Percentiles rank a stretch among this genome's conserved stretches.
phyloP scores from a whole-genome alignment of 768 basidiomycete genomes.

The Dendrothele bispora region DNA sequence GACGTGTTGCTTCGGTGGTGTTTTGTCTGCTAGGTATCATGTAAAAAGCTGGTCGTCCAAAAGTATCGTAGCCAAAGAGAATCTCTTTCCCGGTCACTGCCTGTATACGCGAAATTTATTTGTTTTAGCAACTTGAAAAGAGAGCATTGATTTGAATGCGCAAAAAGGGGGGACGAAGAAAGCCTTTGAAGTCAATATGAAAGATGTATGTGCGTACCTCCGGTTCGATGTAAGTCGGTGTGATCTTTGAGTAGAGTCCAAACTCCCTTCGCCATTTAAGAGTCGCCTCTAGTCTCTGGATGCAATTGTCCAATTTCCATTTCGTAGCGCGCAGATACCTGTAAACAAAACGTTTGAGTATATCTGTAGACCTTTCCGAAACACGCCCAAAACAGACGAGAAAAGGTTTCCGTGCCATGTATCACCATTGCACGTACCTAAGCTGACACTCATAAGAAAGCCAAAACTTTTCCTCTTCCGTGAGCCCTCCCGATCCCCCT shows the following conservation, averaged over 20 bases:
- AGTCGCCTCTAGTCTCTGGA: constrained; percentile 69
- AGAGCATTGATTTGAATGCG: neutral
- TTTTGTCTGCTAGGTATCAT: constrained; percentile 74
- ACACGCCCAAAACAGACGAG: too few species aligned
- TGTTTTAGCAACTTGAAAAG: constrained; percentile 6
- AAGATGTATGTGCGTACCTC: constrained; percentile 49
- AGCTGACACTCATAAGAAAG: constrained; percentile 75
- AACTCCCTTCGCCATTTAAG: constrained; percentile 81
- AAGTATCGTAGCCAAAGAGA: constrained; percentile 71
- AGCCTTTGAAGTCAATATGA: too few species aligned
- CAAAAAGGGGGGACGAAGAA: neutral
- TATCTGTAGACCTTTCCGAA: too few species aligned
- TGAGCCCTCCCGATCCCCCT: constrained; percentile 47
- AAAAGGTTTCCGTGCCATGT: too few species aligned
- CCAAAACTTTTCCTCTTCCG: constrained; percentile 80
- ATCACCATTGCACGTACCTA: constrained; percentile 43
- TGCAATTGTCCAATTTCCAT: constrained; percentile 59
- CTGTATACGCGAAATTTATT: constrained; percentile 29
- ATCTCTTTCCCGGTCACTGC: constrained; percentile 83
- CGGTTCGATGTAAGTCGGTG: constrained; percentile 63
- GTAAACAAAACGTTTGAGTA: constrained; percentile 3
- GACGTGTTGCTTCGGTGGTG: constrained; percentile 64
- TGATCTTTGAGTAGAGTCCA: constrained; percentile 65
- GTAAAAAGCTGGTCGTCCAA: constrained; percentile 67
- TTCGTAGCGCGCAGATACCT: constrained; percentile 80